A percentile compares a stretch with the other conserved stretches of the same genome.
These are phyloP conservation scores for Citrullus mucosospermus DNA, from an alignment of 306 rosid species.

Conservation along the genomic window DNA sequence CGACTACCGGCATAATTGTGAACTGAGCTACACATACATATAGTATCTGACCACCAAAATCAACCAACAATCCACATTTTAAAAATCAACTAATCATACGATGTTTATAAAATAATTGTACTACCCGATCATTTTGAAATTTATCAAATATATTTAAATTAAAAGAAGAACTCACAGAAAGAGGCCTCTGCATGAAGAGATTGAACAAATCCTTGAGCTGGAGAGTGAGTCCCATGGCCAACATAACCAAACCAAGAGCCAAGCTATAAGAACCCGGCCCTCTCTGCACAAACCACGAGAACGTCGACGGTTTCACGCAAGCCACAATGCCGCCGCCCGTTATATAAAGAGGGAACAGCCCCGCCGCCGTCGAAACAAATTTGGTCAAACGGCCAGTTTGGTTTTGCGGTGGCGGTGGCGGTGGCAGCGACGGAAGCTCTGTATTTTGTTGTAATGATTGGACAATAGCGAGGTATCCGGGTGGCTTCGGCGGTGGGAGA, in stretches of 20 bases:
- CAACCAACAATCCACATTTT: background rate
- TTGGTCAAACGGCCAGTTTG: constrained; percentile 15
- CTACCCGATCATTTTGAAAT: too few relatives aligned
- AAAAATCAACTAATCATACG: too few relatives aligned
- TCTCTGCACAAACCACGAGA: constrained; percentile 24
- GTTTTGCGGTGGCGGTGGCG: background rate
- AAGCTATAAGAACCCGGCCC: constrained; percentile 22
- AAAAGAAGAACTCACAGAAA: constrained; percentile 11
- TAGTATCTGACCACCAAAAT: constrained; percentile 22
- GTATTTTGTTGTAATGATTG: constrained; percentile 7
- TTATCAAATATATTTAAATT: too few relatives aligned
- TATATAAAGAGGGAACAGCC: constrained; percentile 27
- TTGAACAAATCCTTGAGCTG: constrained; percentile 21
- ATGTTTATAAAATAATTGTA: too few relatives aligned
- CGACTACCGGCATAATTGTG: constrained; percentile 24
- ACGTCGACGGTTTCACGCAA: constrained; percentile 25
- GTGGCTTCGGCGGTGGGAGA: background rate
- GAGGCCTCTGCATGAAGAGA: constrained; percentile 17
- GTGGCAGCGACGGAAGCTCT: background rate
- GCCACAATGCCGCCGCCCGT: constrained; percentile 22
- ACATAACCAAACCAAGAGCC: constrained; percentile 28
- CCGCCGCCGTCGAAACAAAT: constrained; percentile 19
- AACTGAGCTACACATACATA: constrained; percentile 28
- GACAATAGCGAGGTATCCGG: background rate
- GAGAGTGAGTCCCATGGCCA: constrained; percentile 33